Conservation (phyloP, 2,329 filamentous ascomycete genomes). For the Dothistroma septosporum region DNA sequence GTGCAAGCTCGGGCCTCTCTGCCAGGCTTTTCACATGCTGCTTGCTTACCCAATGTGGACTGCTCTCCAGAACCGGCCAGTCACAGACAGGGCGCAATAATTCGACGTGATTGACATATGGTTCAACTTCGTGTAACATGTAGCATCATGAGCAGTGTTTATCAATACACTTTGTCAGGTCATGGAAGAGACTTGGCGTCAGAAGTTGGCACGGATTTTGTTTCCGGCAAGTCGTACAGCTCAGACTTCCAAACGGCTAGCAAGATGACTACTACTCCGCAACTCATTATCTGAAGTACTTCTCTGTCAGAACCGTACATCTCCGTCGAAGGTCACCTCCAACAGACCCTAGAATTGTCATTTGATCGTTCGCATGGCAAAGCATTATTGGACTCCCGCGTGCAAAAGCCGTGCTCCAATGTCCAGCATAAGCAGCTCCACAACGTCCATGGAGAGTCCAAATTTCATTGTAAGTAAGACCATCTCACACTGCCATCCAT, state of each 20-base stretch:
- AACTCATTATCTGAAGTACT: neutral
- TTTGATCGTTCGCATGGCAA: neutral
- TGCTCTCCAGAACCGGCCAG: too few species aligned
- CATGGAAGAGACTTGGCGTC: neutral
- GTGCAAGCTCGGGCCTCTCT: too few species aligned
- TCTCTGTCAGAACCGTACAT: neutral
- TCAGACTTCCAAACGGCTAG: neutral
- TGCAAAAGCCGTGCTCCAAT: neutral
- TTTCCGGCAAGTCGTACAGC: neutral
- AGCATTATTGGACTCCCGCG: neutral
- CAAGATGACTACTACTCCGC: neutral
- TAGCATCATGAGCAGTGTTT: neutral
- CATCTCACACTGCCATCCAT: neutral
- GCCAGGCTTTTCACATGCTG: too few species aligned
- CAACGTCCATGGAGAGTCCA: neutral
- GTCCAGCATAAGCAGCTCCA: neutral
- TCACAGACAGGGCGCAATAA: too few species aligned
- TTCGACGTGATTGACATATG: too few species aligned
- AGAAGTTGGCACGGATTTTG: neutral
- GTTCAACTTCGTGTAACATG: too few species aligned
- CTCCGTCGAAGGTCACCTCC: neutral
- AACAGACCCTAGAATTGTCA: neutral
- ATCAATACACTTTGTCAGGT: neutral
- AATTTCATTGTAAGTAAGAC: slow-evolving; percentile 3
- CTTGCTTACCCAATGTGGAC: too few species aligned